Evolutionary conservation across 371 early-diverging fungal genomes (phyloP).

Genomic region (Haplosporangium sp.): DNA sequence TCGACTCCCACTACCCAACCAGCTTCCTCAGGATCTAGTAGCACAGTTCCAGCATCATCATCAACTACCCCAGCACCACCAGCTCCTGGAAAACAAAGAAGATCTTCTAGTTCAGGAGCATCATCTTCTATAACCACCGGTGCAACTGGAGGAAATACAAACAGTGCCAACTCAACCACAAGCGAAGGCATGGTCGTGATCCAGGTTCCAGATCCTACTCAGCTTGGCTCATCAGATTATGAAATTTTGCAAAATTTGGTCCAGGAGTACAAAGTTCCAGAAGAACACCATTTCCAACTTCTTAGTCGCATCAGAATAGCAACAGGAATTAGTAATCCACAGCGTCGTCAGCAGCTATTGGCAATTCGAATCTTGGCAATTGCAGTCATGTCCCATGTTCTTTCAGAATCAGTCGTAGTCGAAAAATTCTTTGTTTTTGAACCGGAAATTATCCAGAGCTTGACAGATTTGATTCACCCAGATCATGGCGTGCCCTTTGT

Average conservation of each 20-base stretch:
- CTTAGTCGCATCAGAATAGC: slow-evolving; percentile 85
- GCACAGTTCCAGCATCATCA: slow-evolving; percentile 4
- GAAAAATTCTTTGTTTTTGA: slow-evolving; percentile 86
- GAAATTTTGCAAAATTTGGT: slow-evolving; percentile 51
- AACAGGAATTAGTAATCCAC: slow-evolving; percentile 64
- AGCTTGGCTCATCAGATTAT: slow-evolving; percentile 46
- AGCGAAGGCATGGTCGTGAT: slow-evolving; percentile 62
- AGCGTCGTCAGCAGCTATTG: slow-evolving; percentile 67
- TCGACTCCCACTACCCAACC: slow-evolving; percentile 14
- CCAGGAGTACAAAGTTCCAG: slow-evolving; percentile 74
- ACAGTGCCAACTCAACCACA: slow-evolving; percentile 25
- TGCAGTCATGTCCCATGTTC: slow-evolving; percentile 76
- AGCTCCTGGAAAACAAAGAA: slow-evolving; percentile 23
- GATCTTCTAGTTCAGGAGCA: slow-evolving; percentile 29
- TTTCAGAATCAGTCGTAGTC: slow-evolving; percentile 77
- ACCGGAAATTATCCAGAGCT: slow-evolving; percentile 81
- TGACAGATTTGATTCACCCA: slow-evolving; percentile 83
- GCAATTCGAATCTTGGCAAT: slow-evolving; percentile 84
- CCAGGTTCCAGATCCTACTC: slow-evolving; percentile 44
- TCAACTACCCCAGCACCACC: neutral
- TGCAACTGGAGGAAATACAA: neutral
- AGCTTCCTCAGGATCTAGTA: slow-evolving; percentile 11
- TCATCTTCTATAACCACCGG: slow-evolving; percentile 10
- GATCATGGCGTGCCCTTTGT: slow-evolving; percentile 72
- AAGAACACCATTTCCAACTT: slow-evolving; percentile 80